Evolutionary conservation across 192 early-diverging fungal genomes (phyloP).

Genomic region (Coemansia sp.): DNA sequence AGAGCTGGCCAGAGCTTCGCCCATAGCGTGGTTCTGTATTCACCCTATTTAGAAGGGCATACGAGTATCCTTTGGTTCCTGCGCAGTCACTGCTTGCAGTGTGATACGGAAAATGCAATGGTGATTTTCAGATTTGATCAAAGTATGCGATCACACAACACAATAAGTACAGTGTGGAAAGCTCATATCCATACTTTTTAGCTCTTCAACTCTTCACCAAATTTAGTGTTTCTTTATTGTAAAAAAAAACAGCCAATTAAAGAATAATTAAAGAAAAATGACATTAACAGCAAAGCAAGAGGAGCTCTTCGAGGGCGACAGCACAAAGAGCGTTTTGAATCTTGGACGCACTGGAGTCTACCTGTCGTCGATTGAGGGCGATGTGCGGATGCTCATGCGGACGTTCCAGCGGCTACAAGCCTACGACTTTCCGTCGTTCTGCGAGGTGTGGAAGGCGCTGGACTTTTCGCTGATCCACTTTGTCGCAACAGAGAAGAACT

Average conservation of each 20-base stretch:
- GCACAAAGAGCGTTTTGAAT: constrained; percentile 48
- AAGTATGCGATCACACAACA: too few relatives aligned
- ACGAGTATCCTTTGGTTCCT: not conserved
- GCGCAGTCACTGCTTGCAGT: not conserved
- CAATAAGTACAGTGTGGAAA: too few relatives aligned
- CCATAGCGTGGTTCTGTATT: not conserved
- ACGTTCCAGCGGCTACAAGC: constrained; percentile 52
- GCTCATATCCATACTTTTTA: too few relatives aligned
- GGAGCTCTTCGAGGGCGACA: constrained; percentile 36
- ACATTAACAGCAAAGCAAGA: constrained; percentile 8
- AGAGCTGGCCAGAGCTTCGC: constrained; percentile 21
- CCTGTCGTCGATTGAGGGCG: constrained; percentile 50
- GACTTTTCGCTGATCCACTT: constrained; percentile 62
- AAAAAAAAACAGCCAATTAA: not conserved
- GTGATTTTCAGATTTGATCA: too few relatives aligned
- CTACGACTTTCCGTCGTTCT: constrained; percentile 53
- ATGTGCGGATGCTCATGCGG: constrained; percentile 52
- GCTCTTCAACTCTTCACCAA: too few relatives aligned
- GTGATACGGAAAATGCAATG: not conserved
- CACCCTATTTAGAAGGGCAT: not conserved
- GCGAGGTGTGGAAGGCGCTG: constrained; percentile 55
- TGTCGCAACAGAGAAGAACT: constrained; percentile 59
- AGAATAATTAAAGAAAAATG: constrained; percentile 3
- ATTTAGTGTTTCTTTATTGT: not conserved
- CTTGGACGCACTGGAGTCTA: constrained; percentile 53